A percentile compares a stretch with the other conserved stretches of the same genome.
phyloP scores from a whole-genome alignment of 2,329 filamentous ascomycete species.

The Tolypocladium tropicale region DNA sequence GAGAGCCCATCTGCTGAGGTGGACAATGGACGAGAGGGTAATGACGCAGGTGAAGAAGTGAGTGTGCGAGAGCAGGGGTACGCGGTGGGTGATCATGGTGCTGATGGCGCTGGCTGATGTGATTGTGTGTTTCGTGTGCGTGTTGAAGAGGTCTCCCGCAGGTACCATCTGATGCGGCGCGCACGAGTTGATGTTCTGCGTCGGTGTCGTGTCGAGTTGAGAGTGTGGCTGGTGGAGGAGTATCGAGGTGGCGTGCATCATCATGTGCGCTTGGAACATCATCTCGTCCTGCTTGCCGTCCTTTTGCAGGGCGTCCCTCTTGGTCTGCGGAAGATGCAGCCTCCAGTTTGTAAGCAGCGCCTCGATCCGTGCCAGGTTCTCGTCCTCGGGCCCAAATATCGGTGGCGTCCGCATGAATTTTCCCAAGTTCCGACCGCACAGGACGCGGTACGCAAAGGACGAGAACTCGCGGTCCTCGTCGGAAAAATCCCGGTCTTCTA shows the following conservation, averaged over 20 bases:
- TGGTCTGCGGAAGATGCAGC: constrained; percentile 64
- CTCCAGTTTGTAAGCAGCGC: constrained; percentile 60
- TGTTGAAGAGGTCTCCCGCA: constrained; percentile 43
- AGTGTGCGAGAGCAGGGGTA: constrained; percentile 61
- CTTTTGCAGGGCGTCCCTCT: constrained; percentile 57
- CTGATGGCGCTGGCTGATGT: constrained; percentile 70
- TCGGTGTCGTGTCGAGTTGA: constrained; percentile 55
- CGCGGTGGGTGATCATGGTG: constrained; percentile 62
- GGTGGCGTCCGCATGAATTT: constrained; percentile 55
- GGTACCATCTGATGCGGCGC: constrained; percentile 46
- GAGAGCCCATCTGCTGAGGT: constrained; percentile 68
- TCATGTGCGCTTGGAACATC: constrained; percentile 86
- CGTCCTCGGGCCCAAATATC: constrained; percentile 41
- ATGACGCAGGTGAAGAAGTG: constrained; percentile 79
- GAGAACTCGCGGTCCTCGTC: constrained; percentile 64
- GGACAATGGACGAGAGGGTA: constrained; percentile 69
- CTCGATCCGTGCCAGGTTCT: constrained; percentile 41
- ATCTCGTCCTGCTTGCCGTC: constrained; percentile 74
- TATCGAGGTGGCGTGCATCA: constrained; percentile 55
- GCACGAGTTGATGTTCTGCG: constrained; percentile 52
- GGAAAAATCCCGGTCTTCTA: constrained; percentile 66
- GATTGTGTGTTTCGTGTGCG: constrained; percentile 71
- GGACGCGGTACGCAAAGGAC: constrained; percentile 76
- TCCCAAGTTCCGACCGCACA: constrained; percentile 68
- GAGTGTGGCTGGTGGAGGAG: constrained; percentile 73